phyloP scores from a whole-genome alignment of 2,329 filamentous ascomycete genomes.

The Zalaria obscura region DNA sequence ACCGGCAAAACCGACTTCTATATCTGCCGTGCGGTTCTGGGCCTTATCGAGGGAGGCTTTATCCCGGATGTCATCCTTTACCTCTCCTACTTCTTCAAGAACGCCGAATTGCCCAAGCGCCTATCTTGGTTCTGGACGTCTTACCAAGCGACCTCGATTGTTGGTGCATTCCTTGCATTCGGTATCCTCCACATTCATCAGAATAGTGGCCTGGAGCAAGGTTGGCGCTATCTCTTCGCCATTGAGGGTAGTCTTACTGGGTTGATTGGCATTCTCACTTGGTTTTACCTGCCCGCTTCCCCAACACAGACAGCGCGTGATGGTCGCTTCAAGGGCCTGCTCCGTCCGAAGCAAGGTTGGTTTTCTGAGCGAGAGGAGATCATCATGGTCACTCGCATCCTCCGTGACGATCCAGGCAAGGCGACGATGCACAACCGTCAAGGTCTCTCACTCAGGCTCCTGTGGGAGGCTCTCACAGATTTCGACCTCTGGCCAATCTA shows the following conservation, averaged over 20 bases:
- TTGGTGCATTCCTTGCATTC: conserved; percentile 16
- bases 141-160: conserved; percentile 14
- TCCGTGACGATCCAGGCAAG: conserved; percentile 7
- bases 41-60: conserved; percentile 20
- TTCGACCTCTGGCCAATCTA: conserved; percentile 23
- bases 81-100: conserved; percentile 28
- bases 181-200: conserved; percentile 16
- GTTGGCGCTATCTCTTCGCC: conserved; percentile 16
- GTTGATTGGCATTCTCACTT: conserved; percentile 14
- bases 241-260: conserved; percentile 18
- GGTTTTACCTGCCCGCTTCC: conserved; percentile 27
- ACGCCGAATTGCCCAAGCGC: conserved; percentile 25
- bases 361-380: conserved; percentile 52
- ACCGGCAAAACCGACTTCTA: conserved; percentile 16
- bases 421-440: conserved; percentile 1
- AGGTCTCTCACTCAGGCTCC: conserved; percentile 11
- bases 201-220: conserved; percentile 8
- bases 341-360: conserved; percentile 49
- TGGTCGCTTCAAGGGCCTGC: conserved; percentile 21
- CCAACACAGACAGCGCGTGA: conserved; percentile 45
- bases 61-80: conserved; percentile 22
- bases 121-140: conserved; percentile 28
- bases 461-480: conserved; percentile 10
- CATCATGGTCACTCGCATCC: conserved; percentile 15
- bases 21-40: conserved; percentile 10